Percentiles rank a stretch among this genome's conserved stretches.
These are phyloP conservation scores for Candida insectalens DNA, from an alignment of 805 yeast species.

Conservation along the genomic window DNA sequence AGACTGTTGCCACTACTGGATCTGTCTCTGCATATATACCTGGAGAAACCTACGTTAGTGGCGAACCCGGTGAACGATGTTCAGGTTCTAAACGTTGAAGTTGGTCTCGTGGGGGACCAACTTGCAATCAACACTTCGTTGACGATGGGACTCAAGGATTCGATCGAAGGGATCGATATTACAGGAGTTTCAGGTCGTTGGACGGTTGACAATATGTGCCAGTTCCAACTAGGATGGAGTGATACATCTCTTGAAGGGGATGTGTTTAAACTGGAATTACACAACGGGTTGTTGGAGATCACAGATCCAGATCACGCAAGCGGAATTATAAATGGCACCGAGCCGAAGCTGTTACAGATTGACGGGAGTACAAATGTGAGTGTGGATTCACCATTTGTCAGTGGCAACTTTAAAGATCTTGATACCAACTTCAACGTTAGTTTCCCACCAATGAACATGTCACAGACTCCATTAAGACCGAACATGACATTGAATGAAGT, in stretches of 20 bases:
- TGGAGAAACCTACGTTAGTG: neutral
- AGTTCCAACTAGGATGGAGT: too few species aligned
- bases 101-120: too few species aligned
- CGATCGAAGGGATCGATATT: too few species aligned
- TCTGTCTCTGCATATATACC: neutral
- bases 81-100: neutral
- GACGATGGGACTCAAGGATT: too few species aligned
- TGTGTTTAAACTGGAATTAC: neutral
- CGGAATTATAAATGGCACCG: too few species aligned
- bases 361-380: neutral
- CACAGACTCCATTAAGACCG: neutral
- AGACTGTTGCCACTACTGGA: neutral
- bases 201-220: too few species aligned
- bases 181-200: too few species aligned
- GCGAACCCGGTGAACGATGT: neutral
- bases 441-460: neutral
- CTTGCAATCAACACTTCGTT: too few species aligned
- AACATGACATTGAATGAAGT: conserved; percentile 7
- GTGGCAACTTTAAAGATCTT: conserved; percentile 4
- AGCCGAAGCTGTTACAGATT: too few species aligned
- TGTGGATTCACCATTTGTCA: neutral
- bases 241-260: neutral
- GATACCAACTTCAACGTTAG: conserved; percentile 3
- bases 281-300: neutral
- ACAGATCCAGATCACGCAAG: too few species aligned